Base-by-base conservation (phyloP, 129 eudicot species). In the Helianthus tuberosus region DNA sequence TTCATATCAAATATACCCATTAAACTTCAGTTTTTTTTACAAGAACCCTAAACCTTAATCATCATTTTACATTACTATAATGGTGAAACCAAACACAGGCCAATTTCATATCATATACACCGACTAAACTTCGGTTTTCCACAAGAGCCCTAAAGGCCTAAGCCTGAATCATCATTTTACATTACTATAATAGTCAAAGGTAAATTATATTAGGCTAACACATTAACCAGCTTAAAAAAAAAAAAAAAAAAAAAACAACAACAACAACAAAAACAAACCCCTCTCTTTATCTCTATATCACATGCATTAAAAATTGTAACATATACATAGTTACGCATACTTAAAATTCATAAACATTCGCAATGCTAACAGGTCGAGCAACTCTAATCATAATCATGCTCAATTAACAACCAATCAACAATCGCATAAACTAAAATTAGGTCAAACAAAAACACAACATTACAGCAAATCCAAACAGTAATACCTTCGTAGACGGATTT, bases 401-500 rank as follows among this genome's bases (percentile, higher is more conserved):
- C 7, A 61, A 61, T 0, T 17, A 0, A 29, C 23, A 7, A 76
- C 16, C 66, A 54, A 23, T 27, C 12, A 66, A 5, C 32, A 55
- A 43, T 15, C 1, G 17, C 5, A 46, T 15, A 47, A 44, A 15
- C 35, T 27, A 55, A 55, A 36, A 58, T 44, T 67, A 68, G 69
- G 74, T 60, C 12, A 75, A 65, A 53, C 2, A 12, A 64, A 25
- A 8, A 23, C 35, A 52, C 9, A 63, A 23, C 57, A 48, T 58
- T 46, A 6, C 3, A 1, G 8, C 7, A 39, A 13, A 23, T 13
- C n/a, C 6, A 53, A 11, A 11, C 14, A 16, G 5, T 52, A 12
- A 14, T 27, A 91, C 98, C 92, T 80, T 85, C 73, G 49, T 93
- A 86, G 32, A 93, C 98, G 14, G 92, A 88, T 86, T 86, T 90